Evolutionary conservation across 257 asterid genomes (phyloP).

Genomic region (Rubia yunnanensis): DNA sequence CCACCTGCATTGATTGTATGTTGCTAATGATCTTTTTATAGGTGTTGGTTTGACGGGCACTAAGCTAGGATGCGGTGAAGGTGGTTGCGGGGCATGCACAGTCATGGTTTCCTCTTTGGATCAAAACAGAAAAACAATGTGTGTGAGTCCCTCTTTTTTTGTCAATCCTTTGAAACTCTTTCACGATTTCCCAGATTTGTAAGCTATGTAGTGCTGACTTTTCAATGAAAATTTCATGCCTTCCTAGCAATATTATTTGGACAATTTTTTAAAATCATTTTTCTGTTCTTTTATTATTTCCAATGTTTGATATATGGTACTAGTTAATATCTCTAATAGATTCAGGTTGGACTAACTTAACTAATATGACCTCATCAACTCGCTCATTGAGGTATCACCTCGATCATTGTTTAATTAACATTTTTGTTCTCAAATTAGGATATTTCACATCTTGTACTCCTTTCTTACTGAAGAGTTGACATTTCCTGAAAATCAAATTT

Average conservation of each 20-base stretch:
- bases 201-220: background rate
- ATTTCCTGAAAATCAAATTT: background rate
- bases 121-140: conserved; percentile 54
- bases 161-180: background rate
- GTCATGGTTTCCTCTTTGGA: conserved; percentile 91
- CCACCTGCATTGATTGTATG: conserved; percentile 6
- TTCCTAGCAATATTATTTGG: background rate
- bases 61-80: conserved; percentile 98
- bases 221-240: background rate
- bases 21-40: conserved; percentile 24
- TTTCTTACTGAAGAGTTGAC: background rate
- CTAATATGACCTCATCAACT: background rate
- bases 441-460: background rate
- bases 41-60: conserved; percentile 91
- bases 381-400: background rate
- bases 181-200: background rate
- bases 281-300: background rate
- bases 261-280: background rate
- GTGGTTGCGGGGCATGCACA: conserved; percentile 99
- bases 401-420: background rate
- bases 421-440: background rate
- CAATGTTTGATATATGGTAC: no score
- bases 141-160: conserved; percentile 61
- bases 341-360: no score
- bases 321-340: no score